Evolutionary conservation across 2,329 filamentous ascomycete genomes (phyloP).

Genomic region (Fonsecaea multimorphosa): DNA sequence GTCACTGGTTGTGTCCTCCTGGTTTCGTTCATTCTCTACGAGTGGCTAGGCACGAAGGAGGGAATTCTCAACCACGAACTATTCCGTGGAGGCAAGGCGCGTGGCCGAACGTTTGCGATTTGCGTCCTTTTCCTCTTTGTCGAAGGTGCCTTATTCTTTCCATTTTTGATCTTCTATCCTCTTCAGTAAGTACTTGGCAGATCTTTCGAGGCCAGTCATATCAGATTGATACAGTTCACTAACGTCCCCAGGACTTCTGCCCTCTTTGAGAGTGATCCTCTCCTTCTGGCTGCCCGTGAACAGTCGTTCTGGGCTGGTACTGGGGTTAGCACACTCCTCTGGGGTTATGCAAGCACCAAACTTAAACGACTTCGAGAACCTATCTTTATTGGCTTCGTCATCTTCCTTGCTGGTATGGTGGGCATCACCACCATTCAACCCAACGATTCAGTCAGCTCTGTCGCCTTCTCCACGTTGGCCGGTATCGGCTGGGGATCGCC

Average conservation of each 20-base stretch:
- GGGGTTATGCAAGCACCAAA: neutral
- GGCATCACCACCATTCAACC: slow-evolving; percentile 25
- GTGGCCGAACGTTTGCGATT: slow-evolving; percentile 22
- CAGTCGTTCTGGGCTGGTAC: no score
- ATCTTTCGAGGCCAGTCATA: slow-evolving; percentile 5
- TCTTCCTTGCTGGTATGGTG: slow-evolving; percentile 20
- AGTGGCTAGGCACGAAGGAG: slow-evolving; percentile 26
- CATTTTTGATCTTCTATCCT: slow-evolving; percentile 23
- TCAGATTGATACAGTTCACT: no score
- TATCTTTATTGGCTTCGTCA: slow-evolving; percentile 17
- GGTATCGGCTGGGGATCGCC: slow-evolving; percentile 21
- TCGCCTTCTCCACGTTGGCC: slow-evolving; percentile 15
- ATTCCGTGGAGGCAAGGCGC: slow-evolving; percentile 7
- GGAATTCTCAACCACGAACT: slow-evolving; percentile 27
- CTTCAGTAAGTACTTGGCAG: slow-evolving; percentile 13
- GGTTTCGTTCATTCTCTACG: slow-evolving; percentile 24
- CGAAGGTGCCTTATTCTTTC: slow-evolving; percentile 21
- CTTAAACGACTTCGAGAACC: slow-evolving; percentile 1
- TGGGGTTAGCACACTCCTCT: neutral
- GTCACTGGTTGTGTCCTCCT: slow-evolving; percentile 18
- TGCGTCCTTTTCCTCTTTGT: slow-evolving; percentile 24
- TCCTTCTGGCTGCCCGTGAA: no score
- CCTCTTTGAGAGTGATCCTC: no score
- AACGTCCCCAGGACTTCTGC: no score
- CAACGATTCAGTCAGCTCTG: slow-evolving; percentile 5